A percentile compares a stretch with the other conserved stretches of the same genome.
Evolutionary conservation across 2,329 filamentous ascomycete species (phyloP).

Genomic region (Ophiocordyceps sinensis): DNA sequence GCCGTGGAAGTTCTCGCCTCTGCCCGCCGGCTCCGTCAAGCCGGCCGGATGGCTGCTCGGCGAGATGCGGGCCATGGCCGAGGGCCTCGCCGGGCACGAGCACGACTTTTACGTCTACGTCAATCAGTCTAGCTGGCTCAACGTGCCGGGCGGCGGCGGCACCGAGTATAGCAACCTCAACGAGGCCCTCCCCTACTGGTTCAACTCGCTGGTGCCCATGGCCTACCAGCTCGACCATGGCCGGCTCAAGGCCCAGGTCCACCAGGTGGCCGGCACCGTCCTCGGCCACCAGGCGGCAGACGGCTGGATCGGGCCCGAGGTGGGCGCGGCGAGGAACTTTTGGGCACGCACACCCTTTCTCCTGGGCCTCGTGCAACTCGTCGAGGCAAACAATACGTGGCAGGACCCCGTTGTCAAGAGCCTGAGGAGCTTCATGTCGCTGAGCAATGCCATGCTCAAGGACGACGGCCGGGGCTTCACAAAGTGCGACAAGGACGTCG

Average conservation of each 20-base stretch:
- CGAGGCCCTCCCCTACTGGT: slow-evolving; percentile 45
- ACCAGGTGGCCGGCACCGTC: slow-evolving; percentile 22
- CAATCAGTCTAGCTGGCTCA: slow-evolving; percentile 31
- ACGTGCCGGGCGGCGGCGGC: slow-evolving; percentile 18
- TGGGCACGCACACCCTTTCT: slow-evolving; percentile 18
- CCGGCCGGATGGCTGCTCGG: slow-evolving; percentile 36
- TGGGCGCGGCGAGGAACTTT: slow-evolving; percentile 11
- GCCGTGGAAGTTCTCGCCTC: slow-evolving; percentile 8
- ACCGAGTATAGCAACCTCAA: slow-evolving; percentile 40
- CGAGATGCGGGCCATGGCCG: slow-evolving; percentile 31
- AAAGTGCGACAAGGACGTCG: slow-evolving; percentile 23
- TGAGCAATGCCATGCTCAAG: slow-evolving; percentile 39
- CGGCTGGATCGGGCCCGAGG: slow-evolving; percentile 36
- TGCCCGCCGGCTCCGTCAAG: slow-evolving; percentile 34
- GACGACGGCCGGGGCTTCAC: slow-evolving; percentile 36
- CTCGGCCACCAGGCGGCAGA: slow-evolving; percentile 26
- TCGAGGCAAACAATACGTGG: slow-evolving; percentile 14
- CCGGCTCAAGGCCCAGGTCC: slow-evolving; percentile 25
- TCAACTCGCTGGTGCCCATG: slow-evolving; percentile 42
- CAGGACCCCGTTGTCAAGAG: slow-evolving; percentile 7
- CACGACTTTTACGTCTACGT: slow-evolving; percentile 40
- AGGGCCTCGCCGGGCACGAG: slow-evolving; percentile 37
- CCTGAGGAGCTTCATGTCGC: slow-evolving; percentile 14
- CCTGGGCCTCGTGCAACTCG: slow-evolving; percentile 17
- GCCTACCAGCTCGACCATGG: slow-evolving; percentile 33